Percentiles rank a stretch among this genome's conserved stretches.
Conservation (phyloP, 73 alveolate species). For the Paramecium biaurelia region DNA sequence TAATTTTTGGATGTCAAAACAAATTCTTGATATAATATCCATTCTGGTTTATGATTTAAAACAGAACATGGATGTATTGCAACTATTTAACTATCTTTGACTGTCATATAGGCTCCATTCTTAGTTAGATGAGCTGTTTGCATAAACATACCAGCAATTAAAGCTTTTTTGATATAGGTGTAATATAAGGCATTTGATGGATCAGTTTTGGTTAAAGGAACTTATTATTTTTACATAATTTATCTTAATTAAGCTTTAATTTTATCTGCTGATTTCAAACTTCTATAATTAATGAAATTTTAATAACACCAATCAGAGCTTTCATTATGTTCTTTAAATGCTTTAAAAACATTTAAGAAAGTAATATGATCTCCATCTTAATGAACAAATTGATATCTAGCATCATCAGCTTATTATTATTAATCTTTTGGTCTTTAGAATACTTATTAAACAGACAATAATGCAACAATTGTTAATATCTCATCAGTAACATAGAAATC, state of each 20-base stretch:
- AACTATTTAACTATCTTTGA: slow-evolving; percentile 97
- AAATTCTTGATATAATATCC: slow-evolving; percentile 98
- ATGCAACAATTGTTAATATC: slow-evolving; percentile 91
- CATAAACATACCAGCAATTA: slow-evolving; percentile 89
- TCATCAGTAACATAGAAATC: slow-evolving; percentile 94
- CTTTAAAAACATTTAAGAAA: slow-evolving; percentile 90
- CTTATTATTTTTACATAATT: slow-evolving; percentile 71
- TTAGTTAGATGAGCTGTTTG: slow-evolving; percentile 95
- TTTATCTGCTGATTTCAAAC: slow-evolving; percentile 91
- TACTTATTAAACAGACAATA: slow-evolving; percentile 93
- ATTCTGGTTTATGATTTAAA: slow-evolving; percentile 96
- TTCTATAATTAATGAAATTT: slow-evolving; percentile 90
- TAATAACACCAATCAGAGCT: slow-evolving; percentile 96
- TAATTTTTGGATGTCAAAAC: slow-evolving; percentile 97
- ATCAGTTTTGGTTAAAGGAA: slow-evolving; percentile 49
- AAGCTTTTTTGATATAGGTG: slow-evolving; percentile 76
- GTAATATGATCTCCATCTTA: slow-evolving; percentile 99
- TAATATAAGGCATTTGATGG: slow-evolving; percentile 61
- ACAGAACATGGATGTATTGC: slow-evolving; percentile 98
- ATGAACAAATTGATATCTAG: slow-evolving; percentile 95
- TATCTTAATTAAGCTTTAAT: slow-evolving; percentile 84
- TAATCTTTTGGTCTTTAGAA: slow-evolving; percentile 93
- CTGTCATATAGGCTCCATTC: slow-evolving; percentile 94
- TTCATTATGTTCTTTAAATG: slow-evolving; percentile 87
- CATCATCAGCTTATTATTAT: slow-evolving; percentile 96